These are phyloP conservation scores for Maudiozyma saulgeensis DNA, from an alignment of 805 yeast genomes.

Conservation along the genomic window DNA sequence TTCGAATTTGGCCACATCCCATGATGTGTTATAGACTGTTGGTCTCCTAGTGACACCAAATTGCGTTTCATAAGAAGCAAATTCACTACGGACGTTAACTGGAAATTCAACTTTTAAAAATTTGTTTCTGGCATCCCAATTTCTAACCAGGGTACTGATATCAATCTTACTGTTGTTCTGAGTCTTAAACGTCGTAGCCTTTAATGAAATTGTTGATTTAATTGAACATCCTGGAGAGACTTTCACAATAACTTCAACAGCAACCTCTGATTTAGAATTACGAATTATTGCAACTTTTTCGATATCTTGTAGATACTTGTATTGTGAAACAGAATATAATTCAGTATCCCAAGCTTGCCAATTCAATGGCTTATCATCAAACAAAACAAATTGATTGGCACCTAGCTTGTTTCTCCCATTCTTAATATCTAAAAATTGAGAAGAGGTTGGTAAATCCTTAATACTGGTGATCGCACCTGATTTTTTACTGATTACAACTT, in stretches of 20 bases:
- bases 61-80: constrained; percentile 86
- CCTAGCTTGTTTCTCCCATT: constrained; percentile 48
- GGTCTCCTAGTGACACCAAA: constrained; percentile 88
- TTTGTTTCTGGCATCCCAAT: constrained; percentile 80
- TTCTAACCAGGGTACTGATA: constrained; percentile 50
- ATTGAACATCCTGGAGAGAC: constrained; percentile 51
- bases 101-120: constrained; percentile 94
- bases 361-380: constrained; percentile 82
- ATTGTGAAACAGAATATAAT: constrained; percentile 70
- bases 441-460: constrained; percentile 43
- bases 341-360: constrained; percentile 99
- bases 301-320: constrained; percentile 36
- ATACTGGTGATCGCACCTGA: constrained; percentile 60
- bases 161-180: constrained; percentile 35
- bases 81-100: constrained; percentile 65
- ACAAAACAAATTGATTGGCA: constrained; percentile 74
- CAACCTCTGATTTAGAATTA: constrained; percentile 45
- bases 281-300: constrained; percentile 30
- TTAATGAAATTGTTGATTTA: constrained; percentile 59
- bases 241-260: constrained; percentile 52
- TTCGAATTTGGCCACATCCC: constrained; percentile 97
- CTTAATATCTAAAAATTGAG: constrained; percentile 59
- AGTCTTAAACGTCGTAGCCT: constrained; percentile 34
- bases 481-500: constrained; percentile 42
- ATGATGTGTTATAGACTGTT: constrained; percentile 86